Conservation (phyloP, 1,284 basidiomycete genomes). For the Phaffia rhodozyma region DNA sequence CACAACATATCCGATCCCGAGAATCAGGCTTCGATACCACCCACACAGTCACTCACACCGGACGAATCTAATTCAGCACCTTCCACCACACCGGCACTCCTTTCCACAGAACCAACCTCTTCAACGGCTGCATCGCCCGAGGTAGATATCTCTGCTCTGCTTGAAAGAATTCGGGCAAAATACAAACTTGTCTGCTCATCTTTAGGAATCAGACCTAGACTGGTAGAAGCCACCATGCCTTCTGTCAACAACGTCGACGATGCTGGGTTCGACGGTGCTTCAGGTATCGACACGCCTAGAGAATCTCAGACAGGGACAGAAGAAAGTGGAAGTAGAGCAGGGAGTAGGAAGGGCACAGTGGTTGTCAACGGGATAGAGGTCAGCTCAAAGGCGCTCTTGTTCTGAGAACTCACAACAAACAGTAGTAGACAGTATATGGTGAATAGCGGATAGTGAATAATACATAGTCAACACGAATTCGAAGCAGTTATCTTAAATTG, state of each 20-base stretch:
- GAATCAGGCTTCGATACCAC: no score
- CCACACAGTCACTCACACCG: no score
- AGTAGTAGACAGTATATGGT: no score
- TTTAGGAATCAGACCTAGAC: slow-evolving; percentile 56
- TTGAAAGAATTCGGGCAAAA: slow-evolving; percentile 72
- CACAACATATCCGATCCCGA: neutral
- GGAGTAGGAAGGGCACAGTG: neutral
- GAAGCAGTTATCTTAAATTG: no score
- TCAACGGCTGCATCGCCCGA: slow-evolving; percentile 20
- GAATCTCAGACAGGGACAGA: neutral
- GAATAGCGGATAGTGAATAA: no score
- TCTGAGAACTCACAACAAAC: neutral
- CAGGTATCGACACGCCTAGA: no score
- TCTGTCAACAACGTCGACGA: neutral
- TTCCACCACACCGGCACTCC: slow-evolving; percentile 30
- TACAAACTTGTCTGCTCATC: slow-evolving; percentile 76
- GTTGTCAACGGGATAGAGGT: slow-evolving; percentile 4
- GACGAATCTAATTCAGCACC: no score
- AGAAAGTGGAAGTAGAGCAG: slow-evolving; percentile 1
- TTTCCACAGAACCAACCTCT: slow-evolving; percentile 1
- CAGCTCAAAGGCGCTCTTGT: neutral
- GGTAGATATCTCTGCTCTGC: slow-evolving; percentile 51
- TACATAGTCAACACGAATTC: no score
- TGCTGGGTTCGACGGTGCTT: neutral
- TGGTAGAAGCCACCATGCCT: slow-evolving; percentile 26